Percentiles rank a stretch among this genome's conserved stretches.
Conservation (phyloP, 805 yeast species). For the Ogataea trehaloabstinens region DNA sequence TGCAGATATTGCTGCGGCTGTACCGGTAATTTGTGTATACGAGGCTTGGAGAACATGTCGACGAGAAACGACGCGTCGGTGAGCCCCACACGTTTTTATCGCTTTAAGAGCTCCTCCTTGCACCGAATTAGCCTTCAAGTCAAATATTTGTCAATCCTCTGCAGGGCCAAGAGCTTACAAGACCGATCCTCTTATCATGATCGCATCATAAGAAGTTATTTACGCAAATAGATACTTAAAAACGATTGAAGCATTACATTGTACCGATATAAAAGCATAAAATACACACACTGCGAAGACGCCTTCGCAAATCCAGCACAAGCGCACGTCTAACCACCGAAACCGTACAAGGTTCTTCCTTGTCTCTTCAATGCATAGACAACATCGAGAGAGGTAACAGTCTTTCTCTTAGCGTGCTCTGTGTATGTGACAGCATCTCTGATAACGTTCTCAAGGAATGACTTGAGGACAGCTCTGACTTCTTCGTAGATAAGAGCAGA, state of each 20-base stretch:
- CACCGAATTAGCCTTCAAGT: too few species aligned
- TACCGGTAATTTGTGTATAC: too few species aligned
- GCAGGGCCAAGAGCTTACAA: too few species aligned
- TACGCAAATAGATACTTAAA: too few species aligned
- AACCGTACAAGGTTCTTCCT: slow-evolving; percentile 99
- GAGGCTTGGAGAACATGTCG: too few species aligned
- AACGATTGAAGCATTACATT: background rate
- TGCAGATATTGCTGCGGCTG: too few species aligned
- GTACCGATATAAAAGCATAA: slow-evolving; percentile 1
- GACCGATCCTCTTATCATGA: too few species aligned
- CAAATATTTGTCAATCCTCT: too few species aligned
- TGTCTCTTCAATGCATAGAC: slow-evolving; percentile 99
- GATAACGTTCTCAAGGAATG: slow-evolving; percentile 95
- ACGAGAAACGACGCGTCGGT: too few species aligned
- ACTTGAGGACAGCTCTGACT: slow-evolving; percentile 94
- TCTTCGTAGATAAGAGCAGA: slow-evolving; percentile 98
- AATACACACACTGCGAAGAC: background rate
- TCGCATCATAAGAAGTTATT: too few species aligned
- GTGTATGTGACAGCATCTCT: slow-evolving; percentile 99
- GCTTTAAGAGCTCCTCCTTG: too few species aligned
- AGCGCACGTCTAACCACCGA: slow-evolving; percentile 81
- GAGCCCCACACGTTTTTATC: too few species aligned
- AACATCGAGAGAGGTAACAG: slow-evolving; percentile 97
- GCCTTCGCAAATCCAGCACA: background rate
- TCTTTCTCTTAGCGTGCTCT: slow-evolving; percentile 99